Conservation (phyloP, 2,329 filamentous ascomycete species). For the Colletotrichum liriopes region DNA sequence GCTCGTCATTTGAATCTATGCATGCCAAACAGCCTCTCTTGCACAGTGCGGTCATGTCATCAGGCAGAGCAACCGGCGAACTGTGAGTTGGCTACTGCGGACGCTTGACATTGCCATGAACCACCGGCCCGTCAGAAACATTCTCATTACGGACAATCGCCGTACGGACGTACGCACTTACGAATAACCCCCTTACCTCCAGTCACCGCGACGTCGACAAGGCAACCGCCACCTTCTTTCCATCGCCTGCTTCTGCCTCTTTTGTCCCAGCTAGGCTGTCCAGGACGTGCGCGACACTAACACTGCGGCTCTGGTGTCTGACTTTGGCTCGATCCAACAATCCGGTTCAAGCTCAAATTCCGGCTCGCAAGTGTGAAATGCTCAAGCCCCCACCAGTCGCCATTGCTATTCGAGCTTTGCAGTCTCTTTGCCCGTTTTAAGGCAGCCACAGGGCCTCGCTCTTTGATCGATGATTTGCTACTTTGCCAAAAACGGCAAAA, state of each 20-base stretch:
- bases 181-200: too few species aligned
- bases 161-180: slow-evolving; percentile 26
- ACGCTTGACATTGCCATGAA: background rate
- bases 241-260: background rate
- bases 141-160: background rate
- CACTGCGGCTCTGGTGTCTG: slow-evolving; percentile 8
- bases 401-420: background rate
- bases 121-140: background rate
- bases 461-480: background rate
- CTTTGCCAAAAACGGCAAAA: background rate
- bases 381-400: background rate
- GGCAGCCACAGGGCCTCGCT: background rate
- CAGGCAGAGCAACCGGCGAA: background rate
- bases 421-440: background rate
- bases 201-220: background rate
- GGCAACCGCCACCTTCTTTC: background rate
- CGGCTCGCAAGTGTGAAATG: background rate
- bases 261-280: background rate
- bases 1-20: too few species aligned
- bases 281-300: slow-evolving; percentile 8
- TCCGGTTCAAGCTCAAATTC: background rate
- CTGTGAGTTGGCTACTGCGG: background rate
- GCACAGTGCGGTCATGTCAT: background rate
- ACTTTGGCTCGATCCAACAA: slow-evolving; percentile 5
- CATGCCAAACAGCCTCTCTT: background rate